Evolutionary conservation across 2,329 filamentous ascomycete genomes (phyloP), one percentile per base, ranked within the genome.

Genomic region (Trichoderma sp.): DNA sequence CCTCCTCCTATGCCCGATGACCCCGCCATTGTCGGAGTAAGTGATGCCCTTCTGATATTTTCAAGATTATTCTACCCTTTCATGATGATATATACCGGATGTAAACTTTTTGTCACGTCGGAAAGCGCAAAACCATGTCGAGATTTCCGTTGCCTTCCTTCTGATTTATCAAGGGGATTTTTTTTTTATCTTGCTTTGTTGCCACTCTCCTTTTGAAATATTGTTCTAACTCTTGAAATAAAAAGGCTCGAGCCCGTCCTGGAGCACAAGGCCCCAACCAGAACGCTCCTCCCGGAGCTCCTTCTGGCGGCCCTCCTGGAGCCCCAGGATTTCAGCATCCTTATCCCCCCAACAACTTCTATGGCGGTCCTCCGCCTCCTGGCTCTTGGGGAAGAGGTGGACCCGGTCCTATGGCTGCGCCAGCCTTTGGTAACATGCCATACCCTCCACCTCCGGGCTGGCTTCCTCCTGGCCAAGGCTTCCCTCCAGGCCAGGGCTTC

Each of bases 111-210:
- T 88, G 78, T 86, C 85, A 87, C 88, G 86, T 89, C 90, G 91
- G 91, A 91, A 91, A 91, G 93, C 93, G 94, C 94, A 97, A 90
- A 89, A 91, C 87, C 87, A 84, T 97, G 94, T 97, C 90, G 94
- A 97, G 89, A 90, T 91, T 90, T 97, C 94, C 94, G 94, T 97
- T 97, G 94, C 94, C 94, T 97, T 97, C 94, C 94, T 97, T 97
- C 94, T 97, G 94, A 97, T 89, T 77, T 72, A 56, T 72, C 74
- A 69, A 71, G 70, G 65, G 59, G 18, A 14, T 59, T 21, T 46
- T 66, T 30, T 37, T 30, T 46, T 66, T 30, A 37, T 30, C 37
- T 28, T 24, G 2, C 46, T 55, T 46, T 65, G 14, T 26, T 28
- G 32, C 39, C 6, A 55, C 7, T n/a, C 16, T 58, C 26, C 11